These are phyloP conservation scores for Cyberlindnera americana DNA, from an alignment of 805 yeast species.

Conservation along the genomic window DNA sequence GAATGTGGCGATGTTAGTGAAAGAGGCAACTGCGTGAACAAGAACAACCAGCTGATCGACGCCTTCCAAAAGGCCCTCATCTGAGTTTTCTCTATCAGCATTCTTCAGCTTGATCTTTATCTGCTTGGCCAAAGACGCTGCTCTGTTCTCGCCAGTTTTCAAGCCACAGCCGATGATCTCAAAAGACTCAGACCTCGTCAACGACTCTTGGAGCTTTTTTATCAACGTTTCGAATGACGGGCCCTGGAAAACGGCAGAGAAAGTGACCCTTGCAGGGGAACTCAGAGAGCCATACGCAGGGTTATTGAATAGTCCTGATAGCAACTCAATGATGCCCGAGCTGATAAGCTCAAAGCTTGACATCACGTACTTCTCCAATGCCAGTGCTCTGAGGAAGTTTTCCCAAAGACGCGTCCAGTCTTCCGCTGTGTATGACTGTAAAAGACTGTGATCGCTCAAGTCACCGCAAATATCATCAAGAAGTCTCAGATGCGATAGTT, in stretches of 20 bases:
- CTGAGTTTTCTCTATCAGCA: slow-evolving; percentile 28
- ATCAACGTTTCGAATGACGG: slow-evolving; percentile 45
- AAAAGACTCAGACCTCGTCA: slow-evolving; percentile 72
- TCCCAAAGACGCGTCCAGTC: slow-evolving; percentile 37
- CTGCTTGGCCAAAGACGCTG: slow-evolving; percentile 68
- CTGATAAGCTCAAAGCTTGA: slow-evolving; percentile 76
- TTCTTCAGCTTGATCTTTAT: slow-evolving; percentile 52
- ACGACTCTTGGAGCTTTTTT: slow-evolving; percentile 62
- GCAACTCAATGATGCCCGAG: slow-evolving; percentile 55
- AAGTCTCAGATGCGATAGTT: slow-evolving; percentile 27
- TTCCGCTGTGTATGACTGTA: slow-evolving; percentile 21
- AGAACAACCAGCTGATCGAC: slow-evolving; percentile 32
- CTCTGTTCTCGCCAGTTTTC: slow-evolving; percentile 38
- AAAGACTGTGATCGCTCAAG: slow-evolving; percentile 12
- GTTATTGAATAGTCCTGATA: slow-evolving; percentile 35
- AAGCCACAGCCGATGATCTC: slow-evolving; percentile 48
- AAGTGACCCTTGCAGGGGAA: slow-evolving; percentile 40
- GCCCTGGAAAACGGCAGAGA: slow-evolving; percentile 37
- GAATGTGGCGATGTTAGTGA: slow-evolving; percentile 42
- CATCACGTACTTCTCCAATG: slow-evolving; percentile 31
- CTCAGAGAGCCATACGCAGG: slow-evolving; percentile 26
- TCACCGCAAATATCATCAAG: slow-evolving; percentile 26
- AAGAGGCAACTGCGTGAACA: slow-evolving; percentile 53
- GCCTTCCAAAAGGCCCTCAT: slow-evolving; percentile 17
- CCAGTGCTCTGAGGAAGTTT: slow-evolving; percentile 34